Conservation (phyloP, 139 green algal genomes). For the Coccomyxa sp. region DNA sequence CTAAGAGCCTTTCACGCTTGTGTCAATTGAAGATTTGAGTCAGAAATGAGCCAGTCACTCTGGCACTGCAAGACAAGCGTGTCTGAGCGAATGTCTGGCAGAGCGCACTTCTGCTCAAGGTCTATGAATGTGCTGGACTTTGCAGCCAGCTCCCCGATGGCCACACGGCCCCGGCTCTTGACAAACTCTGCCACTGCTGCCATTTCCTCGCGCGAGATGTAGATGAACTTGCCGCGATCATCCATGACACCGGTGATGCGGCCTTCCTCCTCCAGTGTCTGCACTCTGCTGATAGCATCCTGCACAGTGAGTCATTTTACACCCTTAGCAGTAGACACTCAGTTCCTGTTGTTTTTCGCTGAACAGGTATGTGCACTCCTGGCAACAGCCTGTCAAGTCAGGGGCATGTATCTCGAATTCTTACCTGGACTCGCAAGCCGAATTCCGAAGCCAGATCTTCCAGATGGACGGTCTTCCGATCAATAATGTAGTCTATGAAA, state of each 20-base stretch:
- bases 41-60: no score
- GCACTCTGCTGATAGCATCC: conserved; percentile 76
- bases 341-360: neutral
- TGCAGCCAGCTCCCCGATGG: conserved; percentile 75
- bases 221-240: conserved; percentile 95
- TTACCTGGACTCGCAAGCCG: conserved; percentile 55
- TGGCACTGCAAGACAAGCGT: neutral
- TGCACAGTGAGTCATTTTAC: conserved; percentile 7
- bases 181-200: conserved; percentile 75
- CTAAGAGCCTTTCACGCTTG: no score
- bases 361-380: neutral
- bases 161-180: conserved; percentile 57
- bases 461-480: conserved; percentile 78
- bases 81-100: neutral
- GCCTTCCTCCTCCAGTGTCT: conserved; percentile 68
- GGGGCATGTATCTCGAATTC: neutral
- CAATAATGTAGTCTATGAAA: conserved; percentile 68
- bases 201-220: conserved; percentile 89
- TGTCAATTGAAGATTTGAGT: no score
- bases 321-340: neutral
- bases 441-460: conserved; percentile 88
- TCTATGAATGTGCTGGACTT: conserved; percentile 62
- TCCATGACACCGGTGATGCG: conserved; percentile 89
- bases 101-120: conserved; percentile 38
- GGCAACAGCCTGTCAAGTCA: neutral